Conservation (phyloP, 2,329 filamentous ascomycete genomes). For the Aspergillus sp. region DNA sequence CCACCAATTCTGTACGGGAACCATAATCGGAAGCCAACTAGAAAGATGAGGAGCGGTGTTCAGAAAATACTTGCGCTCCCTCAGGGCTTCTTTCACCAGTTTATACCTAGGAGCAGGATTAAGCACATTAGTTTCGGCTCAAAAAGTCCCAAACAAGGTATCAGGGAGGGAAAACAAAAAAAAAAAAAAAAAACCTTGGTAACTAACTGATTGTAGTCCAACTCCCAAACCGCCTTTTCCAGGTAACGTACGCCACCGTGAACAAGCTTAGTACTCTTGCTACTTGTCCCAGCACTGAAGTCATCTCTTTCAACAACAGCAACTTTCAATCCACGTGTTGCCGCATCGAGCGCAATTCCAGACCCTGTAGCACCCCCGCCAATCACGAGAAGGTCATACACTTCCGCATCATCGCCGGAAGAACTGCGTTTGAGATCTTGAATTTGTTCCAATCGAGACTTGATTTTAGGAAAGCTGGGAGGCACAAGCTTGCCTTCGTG, state of each 20-base stretch:
- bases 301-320: constrained; percentile 81
- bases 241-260: constrained; percentile 82
- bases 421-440: constrained; percentile 49
- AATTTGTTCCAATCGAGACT: constrained; percentile 52
- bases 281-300: constrained; percentile 78
- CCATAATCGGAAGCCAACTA: constrained; percentile 78
- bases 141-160: too few species aligned
- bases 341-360: constrained; percentile 78
- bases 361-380: constrained; percentile 77
- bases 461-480: constrained; percentile 53
- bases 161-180: too few species aligned
- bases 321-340: constrained; percentile 75
- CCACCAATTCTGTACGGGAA: constrained; percentile 80
- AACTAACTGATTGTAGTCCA: constrained; percentile 74
- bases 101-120: constrained; percentile 47
- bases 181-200: background rate
- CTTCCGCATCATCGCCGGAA: constrained; percentile 28
- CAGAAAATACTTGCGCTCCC: constrained; percentile 79
- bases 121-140: constrained; percentile 2
- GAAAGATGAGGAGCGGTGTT: constrained; percentile 81
- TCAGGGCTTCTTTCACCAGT: constrained; percentile 77
- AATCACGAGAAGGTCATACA: constrained; percentile 77
- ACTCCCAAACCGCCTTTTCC: constrained; percentile 82
- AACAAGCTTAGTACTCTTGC: constrained; percentile 84
- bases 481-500: constrained; percentile 58